These are phyloP conservation scores for Lecanicillium sp. DNA, from an alignment of 2,329 filamentous ascomycete species.

Conservation along the genomic window DNA sequence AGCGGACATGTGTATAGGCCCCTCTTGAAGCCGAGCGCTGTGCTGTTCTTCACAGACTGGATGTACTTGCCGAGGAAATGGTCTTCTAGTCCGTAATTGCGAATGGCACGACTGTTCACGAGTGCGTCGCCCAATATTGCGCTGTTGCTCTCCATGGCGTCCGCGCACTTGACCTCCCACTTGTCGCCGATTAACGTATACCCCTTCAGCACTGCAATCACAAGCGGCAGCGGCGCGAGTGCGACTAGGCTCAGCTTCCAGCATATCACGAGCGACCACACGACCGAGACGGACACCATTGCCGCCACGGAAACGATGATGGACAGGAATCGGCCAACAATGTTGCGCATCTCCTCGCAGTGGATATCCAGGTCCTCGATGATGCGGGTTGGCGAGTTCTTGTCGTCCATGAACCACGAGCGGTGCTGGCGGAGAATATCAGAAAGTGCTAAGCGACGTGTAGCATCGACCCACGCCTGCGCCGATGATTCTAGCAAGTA, in stretches of 20 bases:
- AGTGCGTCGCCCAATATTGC: constrained; percentile 65
- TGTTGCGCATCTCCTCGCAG: constrained; percentile 79
- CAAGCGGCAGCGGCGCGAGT: constrained; percentile 59
- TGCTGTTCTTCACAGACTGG: constrained; percentile 43
- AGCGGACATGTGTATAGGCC: constrained; percentile 63
- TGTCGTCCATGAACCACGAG: constrained; percentile 68
- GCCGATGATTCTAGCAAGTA: constrained; percentile 66
- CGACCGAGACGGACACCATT: constrained; percentile 63
- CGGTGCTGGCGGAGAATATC: constrained; percentile 70
- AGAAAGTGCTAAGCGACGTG: constrained; percentile 62
- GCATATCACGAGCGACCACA: constrained; percentile 67
- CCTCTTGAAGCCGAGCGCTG: constrained; percentile 58
- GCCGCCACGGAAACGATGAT: constrained; percentile 58
- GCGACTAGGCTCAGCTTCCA: constrained; percentile 80
- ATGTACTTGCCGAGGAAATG: constrained; percentile 63
- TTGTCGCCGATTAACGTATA: constrained; percentile 60
- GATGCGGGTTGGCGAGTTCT: constrained; percentile 58
- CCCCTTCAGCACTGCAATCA: constrained; percentile 58
- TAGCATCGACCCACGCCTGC: constrained; percentile 69
- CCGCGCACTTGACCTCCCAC: constrained; percentile 67
- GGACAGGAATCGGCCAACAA: constrained; percentile 72
- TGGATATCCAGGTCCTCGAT: constrained; percentile 71
- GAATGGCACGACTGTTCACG: constrained; percentile 70
- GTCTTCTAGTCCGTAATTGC: constrained; percentile 65
- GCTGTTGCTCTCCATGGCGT: constrained; percentile 53